Conservation (phyloP, 2,329 filamentous ascomycete genomes). For the Fusarium marasasianum region DNA sequence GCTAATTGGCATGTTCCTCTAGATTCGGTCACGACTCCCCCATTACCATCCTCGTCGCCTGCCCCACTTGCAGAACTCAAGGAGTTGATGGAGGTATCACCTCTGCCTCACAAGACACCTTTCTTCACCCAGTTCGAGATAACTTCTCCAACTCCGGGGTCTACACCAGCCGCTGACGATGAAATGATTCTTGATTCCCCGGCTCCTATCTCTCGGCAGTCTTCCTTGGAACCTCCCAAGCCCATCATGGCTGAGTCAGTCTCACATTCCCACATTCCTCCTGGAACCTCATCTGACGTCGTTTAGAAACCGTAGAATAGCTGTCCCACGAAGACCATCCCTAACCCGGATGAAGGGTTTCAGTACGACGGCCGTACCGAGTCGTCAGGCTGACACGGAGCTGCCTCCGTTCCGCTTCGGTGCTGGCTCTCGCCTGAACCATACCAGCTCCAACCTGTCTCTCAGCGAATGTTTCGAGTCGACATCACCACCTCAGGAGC, state of each 20-base stretch:
- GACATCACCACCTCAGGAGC: slow-evolving; percentile 78
- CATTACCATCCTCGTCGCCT: slow-evolving; percentile 84
- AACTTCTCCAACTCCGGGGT: slow-evolving; percentile 75
- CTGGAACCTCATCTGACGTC: slow-evolving; percentile 37
- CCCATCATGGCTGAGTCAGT: slow-evolving; percentile 64
- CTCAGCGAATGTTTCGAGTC: slow-evolving; percentile 81
- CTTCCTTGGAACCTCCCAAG: slow-evolving; percentile 60
- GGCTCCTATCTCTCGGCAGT: slow-evolving; percentile 57
- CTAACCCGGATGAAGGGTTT: slow-evolving; percentile 79
- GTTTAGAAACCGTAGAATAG: slow-evolving; percentile 68
- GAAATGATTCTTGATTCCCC: slow-evolving; percentile 68
- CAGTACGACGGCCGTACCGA: slow-evolving; percentile 72
- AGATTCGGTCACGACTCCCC: slow-evolving; percentile 86
- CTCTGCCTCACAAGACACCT: slow-evolving; percentile 85
- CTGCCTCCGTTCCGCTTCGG: slow-evolving; percentile 82
- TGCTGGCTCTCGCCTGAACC: slow-evolving; percentile 42
- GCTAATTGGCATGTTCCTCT: slow-evolving; percentile 42
- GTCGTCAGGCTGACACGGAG: slow-evolving; percentile 71
- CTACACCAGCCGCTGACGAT: slow-evolving; percentile 55
- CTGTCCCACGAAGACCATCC: slow-evolving; percentile 76
- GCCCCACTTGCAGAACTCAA: slow-evolving; percentile 77
- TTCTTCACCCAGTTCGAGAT: slow-evolving; percentile 73
- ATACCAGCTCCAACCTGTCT: slow-evolving; percentile 60
- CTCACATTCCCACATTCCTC: slow-evolving; percentile 29
- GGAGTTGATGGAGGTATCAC: slow-evolving; percentile 96